These are phyloP conservation scores for Mycena sanguinolenta DNA, from an alignment of 768 basidiomycete genomes.

Conservation along the genomic window DNA sequence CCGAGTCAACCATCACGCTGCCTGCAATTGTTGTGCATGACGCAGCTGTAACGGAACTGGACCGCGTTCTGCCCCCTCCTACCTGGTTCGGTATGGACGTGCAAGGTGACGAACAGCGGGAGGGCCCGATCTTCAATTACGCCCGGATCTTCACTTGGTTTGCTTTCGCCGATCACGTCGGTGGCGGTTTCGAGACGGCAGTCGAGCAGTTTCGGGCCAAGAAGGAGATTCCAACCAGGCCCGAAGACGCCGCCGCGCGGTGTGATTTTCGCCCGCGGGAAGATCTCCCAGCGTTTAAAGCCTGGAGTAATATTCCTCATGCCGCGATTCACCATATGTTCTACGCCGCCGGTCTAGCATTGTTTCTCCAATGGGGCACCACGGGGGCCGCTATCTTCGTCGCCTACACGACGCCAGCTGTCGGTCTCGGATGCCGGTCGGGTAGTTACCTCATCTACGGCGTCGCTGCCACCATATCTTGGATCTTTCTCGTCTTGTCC, in stretches of 20 bases:
- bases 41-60: not conserved
- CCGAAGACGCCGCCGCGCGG: not conserved
- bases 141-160: slow-evolving; percentile 35
- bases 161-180: slow-evolving; percentile 18
- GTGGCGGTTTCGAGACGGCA: slow-evolving; percentile 4
- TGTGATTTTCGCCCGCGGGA: slow-evolving; percentile 1
- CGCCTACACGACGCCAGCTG: slow-evolving; percentile 36
- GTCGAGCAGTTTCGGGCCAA: slow-evolving; percentile 9
- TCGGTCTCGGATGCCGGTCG: slow-evolving; percentile 50
- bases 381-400: slow-evolving; percentile 44
- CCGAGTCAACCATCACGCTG: not conserved
- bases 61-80: not conserved
- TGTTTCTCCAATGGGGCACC: slow-evolving; percentile 48
- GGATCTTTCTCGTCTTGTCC: slow-evolving; percentile 45
- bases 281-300: slow-evolving; percentile 16
- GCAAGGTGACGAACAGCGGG: slow-evolving; percentile 30
- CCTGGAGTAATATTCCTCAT: not conserved
- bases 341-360: slow-evolving; percentile 40
- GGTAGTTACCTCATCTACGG: slow-evolving; percentile 47
- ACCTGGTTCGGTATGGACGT: slow-evolving; percentile 29
- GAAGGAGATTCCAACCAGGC: slow-evolving; percentile 4
- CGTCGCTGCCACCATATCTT: slow-evolving; percentile 41
- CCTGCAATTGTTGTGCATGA: not conserved
- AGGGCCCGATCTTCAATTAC: slow-evolving; percentile 37
- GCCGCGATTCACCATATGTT: slow-evolving; percentile 33